These are phyloP conservation scores for Beauveria brongniartii DNA, from an alignment of 2,329 filamentous ascomycete genomes.

Conservation along the genomic window DNA sequence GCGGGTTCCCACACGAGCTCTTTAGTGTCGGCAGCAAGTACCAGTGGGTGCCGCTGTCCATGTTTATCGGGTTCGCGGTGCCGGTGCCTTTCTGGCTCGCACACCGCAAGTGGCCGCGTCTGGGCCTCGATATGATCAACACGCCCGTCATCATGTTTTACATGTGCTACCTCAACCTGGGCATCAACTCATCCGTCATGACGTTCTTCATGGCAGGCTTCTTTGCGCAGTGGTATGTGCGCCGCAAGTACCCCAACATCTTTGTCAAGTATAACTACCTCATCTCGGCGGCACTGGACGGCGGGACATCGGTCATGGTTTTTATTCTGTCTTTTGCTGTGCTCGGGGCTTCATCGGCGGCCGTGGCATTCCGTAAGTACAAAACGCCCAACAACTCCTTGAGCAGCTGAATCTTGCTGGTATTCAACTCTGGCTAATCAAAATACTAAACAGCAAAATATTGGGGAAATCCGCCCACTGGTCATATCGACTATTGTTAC, in stretches of 20 bases:
- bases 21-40: conserved; percentile 13
- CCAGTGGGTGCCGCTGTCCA: conserved; percentile 16
- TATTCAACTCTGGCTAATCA: neutral
- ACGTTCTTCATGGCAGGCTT: conserved; percentile 27
- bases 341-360: conserved; percentile 10
- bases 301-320: conserved; percentile 17
- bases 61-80: conserved; percentile 21
- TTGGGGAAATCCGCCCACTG: conserved; percentile 2
- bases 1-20: conserved; percentile 18
- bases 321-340: conserved; percentile 17
- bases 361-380: conserved; percentile 8
- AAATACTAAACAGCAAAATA: neutral
- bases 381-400: neutral
- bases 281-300: conserved; percentile 16
- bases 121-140: conserved; percentile 27
- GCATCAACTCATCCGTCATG: conserved; percentile 27
- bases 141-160: conserved; percentile 34
- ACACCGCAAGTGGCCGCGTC: conserved; percentile 20
- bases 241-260: conserved; percentile 16
- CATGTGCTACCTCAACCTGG: conserved; percentile 33
- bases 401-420: neutral
- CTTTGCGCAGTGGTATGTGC: conserved; percentile 22
- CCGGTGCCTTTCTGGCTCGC: conserved; percentile 33
- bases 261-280: conserved; percentile 23
- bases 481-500: conserved; percentile 10